Percentiles rank a stretch among this genome's conserved stretches.
These are phyloP conservation scores for Lipomyces mesembrius DNA, from an alignment of 805 yeast species.

Conservation along the genomic window DNA sequence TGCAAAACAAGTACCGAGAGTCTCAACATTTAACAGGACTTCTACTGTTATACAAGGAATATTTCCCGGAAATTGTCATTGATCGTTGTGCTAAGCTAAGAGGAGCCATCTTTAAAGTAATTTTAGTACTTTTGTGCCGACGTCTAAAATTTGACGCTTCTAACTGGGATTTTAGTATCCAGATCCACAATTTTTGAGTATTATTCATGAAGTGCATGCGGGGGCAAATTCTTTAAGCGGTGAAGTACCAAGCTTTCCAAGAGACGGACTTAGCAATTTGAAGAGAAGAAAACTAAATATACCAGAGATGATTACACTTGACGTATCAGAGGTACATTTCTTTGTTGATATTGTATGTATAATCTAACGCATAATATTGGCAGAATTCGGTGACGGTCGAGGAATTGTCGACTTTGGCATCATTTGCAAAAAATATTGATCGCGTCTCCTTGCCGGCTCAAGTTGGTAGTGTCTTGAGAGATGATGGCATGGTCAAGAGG, in stretches of 20 bases:
- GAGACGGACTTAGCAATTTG: conserved; percentile 12
- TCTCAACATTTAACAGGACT: conserved; percentile 29
- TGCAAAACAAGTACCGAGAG: conserved; percentile 28
- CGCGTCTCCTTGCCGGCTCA: conserved; percentile 30
- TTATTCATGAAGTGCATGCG: conserved; percentile 10
- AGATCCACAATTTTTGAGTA: conserved; percentile 13
- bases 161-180: conserved; percentile 14
- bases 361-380: not conserved
- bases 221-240: not conserved
- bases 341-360: not conserved
- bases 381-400: conserved; percentile 24
- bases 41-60: conserved; percentile 29
- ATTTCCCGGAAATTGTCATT: conserved; percentile 28
- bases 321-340: conserved; percentile 1
- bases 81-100: conserved; percentile 14
- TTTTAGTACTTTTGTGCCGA: not conserved
- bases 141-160: not conserved
- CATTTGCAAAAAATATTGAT: conserved; percentile 20
- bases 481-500: conserved; percentile 23
- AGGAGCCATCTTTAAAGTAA: conserved; percentile 20
- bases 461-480: conserved; percentile 29
- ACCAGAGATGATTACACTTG: conserved; percentile 14
- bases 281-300: conserved; percentile 22
- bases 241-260: not conserved
- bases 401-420: conserved; percentile 18